Evolutionary conservation across 805 yeast genomes (phyloP), one percentile per base, ranked within the genome.

Genomic region (Nakazawaea peltata): DNA sequence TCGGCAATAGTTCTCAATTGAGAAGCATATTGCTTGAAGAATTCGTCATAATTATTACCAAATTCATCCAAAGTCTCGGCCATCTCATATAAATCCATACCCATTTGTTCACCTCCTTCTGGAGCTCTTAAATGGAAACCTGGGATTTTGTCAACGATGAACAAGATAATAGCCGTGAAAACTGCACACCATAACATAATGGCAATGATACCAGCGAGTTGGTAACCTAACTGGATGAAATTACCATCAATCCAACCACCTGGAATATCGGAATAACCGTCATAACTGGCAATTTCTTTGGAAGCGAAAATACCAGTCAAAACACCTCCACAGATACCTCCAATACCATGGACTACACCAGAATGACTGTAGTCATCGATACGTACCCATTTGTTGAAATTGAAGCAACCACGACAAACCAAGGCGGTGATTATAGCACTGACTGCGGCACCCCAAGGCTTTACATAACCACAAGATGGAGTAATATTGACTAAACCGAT

Each of bases 1-100:
- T 44, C 50, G n/a, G 47, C 48, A 15, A 48, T 38, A 2, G 26
- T 37, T 37, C 51, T 42, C 22, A 48, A 42, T 24, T 32, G 39
- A 16, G 35, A 29, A 16, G 53, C 54, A 37, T 57, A 49, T 16
- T 36, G 37, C 15, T 33, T 31, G 44, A 54, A 53, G 32, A 53
- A 48, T 19, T 40, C 50, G 19, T 50, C 58, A 39, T 52, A 55
- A 26, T 60, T 58, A 17, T 37, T 37, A 4, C 40, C 40, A 31
- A 53, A 51, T 40, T 57, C 63, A 44, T 65, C 71, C 19, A 57
- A 47, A 37, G 61, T 55, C 40, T 71, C 77, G n/a, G 65, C 65
- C 70, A 70, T 66, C 44, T 71, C 75, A 34, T 45, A 60, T 33
- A 58, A 44, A 45, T 71, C 77, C 61, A 70, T 61, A 22, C 77